Evolutionary conservation across 306 rosid genomes (phyloP).

Genomic region (Erythrophleum fordii): DNA sequence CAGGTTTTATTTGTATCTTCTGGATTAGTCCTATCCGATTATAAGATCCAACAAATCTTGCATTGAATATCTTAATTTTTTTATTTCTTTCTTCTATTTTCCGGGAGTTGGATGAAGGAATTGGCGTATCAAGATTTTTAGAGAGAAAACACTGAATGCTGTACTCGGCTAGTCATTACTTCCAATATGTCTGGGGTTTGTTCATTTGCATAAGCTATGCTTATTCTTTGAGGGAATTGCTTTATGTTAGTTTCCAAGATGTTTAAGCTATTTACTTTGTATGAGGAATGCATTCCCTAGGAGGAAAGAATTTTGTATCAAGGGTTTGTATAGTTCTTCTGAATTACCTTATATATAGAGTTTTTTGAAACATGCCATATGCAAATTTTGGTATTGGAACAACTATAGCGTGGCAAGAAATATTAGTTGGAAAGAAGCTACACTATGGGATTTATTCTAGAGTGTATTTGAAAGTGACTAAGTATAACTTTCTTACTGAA

Average conservation of each 20-base stretch:
- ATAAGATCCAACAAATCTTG: neutral
- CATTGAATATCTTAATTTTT: neutral
- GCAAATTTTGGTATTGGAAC: constrained; percentile 22
- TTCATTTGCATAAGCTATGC: neutral
- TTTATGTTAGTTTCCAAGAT: neutral
- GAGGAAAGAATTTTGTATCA: neutral
- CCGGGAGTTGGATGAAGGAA: neutral
- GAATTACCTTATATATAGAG: neutral
- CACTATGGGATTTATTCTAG: neutral
- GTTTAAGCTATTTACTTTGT: neutral
- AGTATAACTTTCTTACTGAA: constrained; percentile 16
- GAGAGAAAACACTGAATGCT: neutral
- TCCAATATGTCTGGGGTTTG: neutral
- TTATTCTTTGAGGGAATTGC: neutral
- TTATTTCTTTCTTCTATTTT: neutral
- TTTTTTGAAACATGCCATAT: neutral
- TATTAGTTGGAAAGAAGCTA: constrained; percentile 12
- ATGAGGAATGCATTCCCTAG: neutral
- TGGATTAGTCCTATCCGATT: neutral
- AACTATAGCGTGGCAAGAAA: neutral
- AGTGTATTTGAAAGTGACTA: neutral
- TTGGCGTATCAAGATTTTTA: neutral
- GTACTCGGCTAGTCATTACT: neutral
- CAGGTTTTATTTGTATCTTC: neutral
- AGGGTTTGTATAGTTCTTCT: neutral